Percentiles rank a stretch among this genome's conserved stretches.
Evolutionary conservation across 2,329 filamentous ascomycete species (phyloP).

Genomic region (Fusarium anguioides): DNA sequence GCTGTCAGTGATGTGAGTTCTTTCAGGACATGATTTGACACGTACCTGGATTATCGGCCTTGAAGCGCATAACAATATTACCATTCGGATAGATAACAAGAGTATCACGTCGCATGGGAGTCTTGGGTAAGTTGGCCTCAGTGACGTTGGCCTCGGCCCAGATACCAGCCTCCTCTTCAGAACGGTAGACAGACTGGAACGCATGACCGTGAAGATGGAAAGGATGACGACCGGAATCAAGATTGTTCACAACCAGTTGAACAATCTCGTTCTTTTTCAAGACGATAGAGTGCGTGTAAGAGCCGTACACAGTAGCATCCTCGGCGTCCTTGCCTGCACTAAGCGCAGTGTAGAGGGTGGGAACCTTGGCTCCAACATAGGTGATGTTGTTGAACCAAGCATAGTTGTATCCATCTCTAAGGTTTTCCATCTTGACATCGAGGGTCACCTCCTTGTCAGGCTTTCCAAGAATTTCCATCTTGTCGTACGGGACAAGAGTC

Average conservation of each 20-base stretch:
- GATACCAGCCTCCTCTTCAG: slow-evolving; percentile 65
- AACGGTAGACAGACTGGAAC: slow-evolving; percentile 76
- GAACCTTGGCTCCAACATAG: slow-evolving; percentile 79
- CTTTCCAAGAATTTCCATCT: slow-evolving; percentile 67
- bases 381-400: slow-evolving; percentile 83
- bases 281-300: slow-evolving; percentile 73
- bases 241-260: slow-evolving; percentile 80
- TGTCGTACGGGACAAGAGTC: slow-evolving; percentile 75
- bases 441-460: slow-evolving; percentile 74
- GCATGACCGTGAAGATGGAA: slow-evolving; percentile 84
- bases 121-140: slow-evolving; percentile 60
- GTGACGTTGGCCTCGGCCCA: slow-evolving; percentile 58
- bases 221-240: slow-evolving; percentile 76
- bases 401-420: slow-evolving; percentile 69
- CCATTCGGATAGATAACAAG: slow-evolving; percentile 73
- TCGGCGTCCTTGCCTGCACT: slow-evolving; percentile 68
- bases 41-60: slow-evolving; percentile 72
- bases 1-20: background rate
- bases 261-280: slow-evolving; percentile 74
- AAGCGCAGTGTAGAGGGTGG: slow-evolving; percentile 81
- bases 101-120: slow-evolving; percentile 76
- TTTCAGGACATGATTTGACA: background rate
- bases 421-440: slow-evolving; percentile 70
- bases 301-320: slow-evolving; percentile 72
- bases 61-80: slow-evolving; percentile 75